These are phyloP conservation scores for Candida glaebosa DNA, from an alignment of 805 yeast species.

Conservation along the genomic window DNA sequence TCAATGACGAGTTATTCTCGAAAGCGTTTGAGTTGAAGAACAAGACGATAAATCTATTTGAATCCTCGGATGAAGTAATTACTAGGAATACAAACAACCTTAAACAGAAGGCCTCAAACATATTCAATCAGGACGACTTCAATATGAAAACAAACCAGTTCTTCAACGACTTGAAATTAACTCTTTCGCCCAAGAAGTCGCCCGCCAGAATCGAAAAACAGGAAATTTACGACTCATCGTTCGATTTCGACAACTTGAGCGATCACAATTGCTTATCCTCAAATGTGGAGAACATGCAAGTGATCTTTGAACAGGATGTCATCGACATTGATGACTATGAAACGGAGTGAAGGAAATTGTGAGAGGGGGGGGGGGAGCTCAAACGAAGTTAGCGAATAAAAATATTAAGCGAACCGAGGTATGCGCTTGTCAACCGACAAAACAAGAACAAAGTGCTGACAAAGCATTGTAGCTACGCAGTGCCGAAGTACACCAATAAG, in stretches of 20 bases:
- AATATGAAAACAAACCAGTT: slow-evolving; percentile 13
- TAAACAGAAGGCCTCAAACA: slow-evolving; percentile 18
- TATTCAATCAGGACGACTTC: slow-evolving; percentile 15
- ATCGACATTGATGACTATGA: slow-evolving; percentile 26
- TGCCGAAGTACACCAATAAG: no score
- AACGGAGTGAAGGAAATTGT: slow-evolving; percentile 10
- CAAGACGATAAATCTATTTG: slow-evolving; percentile 4
- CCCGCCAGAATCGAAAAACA: slow-evolving; percentile 8
- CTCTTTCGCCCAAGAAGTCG: slow-evolving; percentile 23
- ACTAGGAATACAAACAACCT: slow-evolving; percentile 8
- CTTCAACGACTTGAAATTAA: slow-evolving; percentile 21
- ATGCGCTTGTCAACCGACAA: no score
- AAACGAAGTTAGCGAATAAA: background rate
- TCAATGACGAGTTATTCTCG: slow-evolving; percentile 4
- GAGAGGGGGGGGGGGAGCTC: slow-evolving; percentile 8
- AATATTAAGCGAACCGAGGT: no score
- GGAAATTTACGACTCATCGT: slow-evolving; percentile 22
- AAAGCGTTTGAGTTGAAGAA: slow-evolving; percentile 4
- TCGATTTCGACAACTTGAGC: slow-evolving; percentile 22
- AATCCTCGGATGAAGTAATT: background rate
- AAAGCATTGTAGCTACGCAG: no score
- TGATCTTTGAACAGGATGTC: background rate
- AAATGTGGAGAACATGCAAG: background rate
- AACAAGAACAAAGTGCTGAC: slow-evolving; percentile 1
- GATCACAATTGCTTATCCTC: slow-evolving; percentile 1